Evolutionary conservation across 306 rosid genomes (phyloP).

Genomic region (Cyclanthera cordifolia): DNA sequence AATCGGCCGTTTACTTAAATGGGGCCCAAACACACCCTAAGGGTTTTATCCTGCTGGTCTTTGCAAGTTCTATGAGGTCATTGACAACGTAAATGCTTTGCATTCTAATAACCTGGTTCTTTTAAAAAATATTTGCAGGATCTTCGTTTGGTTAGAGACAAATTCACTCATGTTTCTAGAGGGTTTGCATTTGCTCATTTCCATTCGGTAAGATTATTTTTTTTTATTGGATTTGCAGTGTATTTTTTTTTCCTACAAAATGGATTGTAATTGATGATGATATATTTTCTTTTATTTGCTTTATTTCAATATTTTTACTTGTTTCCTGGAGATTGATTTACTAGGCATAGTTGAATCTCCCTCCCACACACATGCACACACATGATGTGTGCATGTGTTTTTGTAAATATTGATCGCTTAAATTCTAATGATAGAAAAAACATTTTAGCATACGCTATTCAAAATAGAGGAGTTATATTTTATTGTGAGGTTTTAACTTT

Average conservation of each 20-base stretch:
- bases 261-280: not conserved
- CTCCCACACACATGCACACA: not conserved
- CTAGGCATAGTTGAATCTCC: not conserved
- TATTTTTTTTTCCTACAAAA: not conserved
- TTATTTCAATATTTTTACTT: too few relatives aligned
- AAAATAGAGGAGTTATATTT: too few relatives aligned
- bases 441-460: too few relatives aligned
- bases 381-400: not conserved
- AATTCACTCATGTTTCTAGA: conserved; percentile 93
- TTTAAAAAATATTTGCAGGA: conserved; percentile 47
- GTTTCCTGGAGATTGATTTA: too few relatives aligned
- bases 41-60: not conserved
- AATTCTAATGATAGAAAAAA: not conserved
- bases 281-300: too few relatives aligned
- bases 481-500: conserved; percentile 2
- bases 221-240: not conserved
- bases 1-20: too few relatives aligned
- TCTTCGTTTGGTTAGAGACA: conserved; percentile 94
- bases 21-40: too few relatives aligned
- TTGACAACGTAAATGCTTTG: not conserved
- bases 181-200: conserved; percentile 97
- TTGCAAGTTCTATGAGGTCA: not conserved
- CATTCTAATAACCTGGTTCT: not conserved
- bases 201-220: conserved; percentile 59
- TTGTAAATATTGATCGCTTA: not conserved